Evolutionary conservation across 768 basidiomycete genomes (phyloP).

Genomic region (Tylopilus felleus): DNA sequence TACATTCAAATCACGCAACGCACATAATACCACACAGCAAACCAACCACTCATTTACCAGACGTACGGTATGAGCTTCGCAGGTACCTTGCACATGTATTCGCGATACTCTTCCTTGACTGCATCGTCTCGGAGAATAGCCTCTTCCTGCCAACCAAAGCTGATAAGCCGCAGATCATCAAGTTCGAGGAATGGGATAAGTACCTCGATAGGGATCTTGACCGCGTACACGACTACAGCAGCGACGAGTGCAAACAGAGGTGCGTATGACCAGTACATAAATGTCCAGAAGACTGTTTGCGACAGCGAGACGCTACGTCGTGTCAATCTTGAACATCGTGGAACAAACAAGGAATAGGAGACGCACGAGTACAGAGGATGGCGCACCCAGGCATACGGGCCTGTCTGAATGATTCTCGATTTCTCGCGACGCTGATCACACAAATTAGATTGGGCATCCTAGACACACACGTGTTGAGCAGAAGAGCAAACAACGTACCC

Average conservation of each 20-base stretch:
- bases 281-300: neutral
- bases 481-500: neutral
- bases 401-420: conserved; percentile 9
- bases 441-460: neutral
- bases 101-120: neutral
- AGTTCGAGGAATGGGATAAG: no score
- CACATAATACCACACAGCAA: no score
- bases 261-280: conserved; percentile 12
- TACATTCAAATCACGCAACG: no score
- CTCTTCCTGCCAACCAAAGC: neutral
- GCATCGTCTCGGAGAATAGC: neutral
- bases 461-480: neutral
- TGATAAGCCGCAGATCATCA: neutral
- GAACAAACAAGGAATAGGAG: neutral
- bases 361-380: conserved; percentile 14
- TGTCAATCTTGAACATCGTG: neutral
- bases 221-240: neutral
- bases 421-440: conserved; percentile 11
- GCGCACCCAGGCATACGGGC: conserved; percentile 13
- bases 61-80: neutral
- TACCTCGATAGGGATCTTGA: conserved; percentile 13
- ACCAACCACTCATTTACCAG: neutral
- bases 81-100: neutral
- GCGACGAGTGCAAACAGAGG: neutral
- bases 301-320: neutral